Percentiles rank a stretch among this genome's conserved stretches.
phyloP scores from a whole-genome alignment of 1,284 basidiomycete species.

The Microstroma glucosiphilum region DNA sequence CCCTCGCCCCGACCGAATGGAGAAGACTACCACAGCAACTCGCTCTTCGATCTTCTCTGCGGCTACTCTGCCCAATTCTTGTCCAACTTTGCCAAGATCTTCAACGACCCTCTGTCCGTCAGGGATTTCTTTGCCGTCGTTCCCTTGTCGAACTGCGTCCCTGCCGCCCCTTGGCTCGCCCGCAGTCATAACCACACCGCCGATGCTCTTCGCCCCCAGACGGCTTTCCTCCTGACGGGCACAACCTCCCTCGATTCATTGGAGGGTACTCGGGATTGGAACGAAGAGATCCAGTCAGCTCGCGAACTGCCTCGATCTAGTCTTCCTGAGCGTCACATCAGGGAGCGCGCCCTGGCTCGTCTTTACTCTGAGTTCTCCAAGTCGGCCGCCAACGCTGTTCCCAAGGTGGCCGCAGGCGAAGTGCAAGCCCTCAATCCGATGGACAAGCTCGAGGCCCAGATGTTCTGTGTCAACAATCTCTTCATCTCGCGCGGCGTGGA shows the following conservation, averaged over 20 bases:
- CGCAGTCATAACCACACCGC: constrained; percentile 47
- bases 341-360: constrained; percentile 58
- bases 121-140: constrained; percentile 52
- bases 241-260: constrained; percentile 55
- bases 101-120: constrained; percentile 46
- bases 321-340: constrained; percentile 56
- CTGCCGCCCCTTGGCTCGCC: constrained; percentile 58
- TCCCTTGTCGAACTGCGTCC: constrained; percentile 56
- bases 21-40: constrained; percentile 51
- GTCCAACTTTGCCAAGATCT: constrained; percentile 45
- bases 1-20: constrained; percentile 32
- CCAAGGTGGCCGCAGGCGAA: constrained; percentile 56
- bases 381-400: constrained; percentile 56
- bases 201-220: constrained; percentile 57
- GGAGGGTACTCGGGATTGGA: constrained; percentile 59
- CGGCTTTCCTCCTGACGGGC: constrained; percentile 58
- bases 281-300: constrained; percentile 59
- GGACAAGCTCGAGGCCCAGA: constrained; percentile 56
- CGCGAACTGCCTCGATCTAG: constrained; percentile 56
- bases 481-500: constrained; percentile 59
- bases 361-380: constrained; percentile 57
- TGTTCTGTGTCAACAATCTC: constrained; percentile 59
- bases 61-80: constrained; percentile 52
- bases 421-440: constrained; percentile 58
- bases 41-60: constrained; percentile 57